Conservation (phyloP, 257 asterid species). For the Capsicum rhomboideum region DNA sequence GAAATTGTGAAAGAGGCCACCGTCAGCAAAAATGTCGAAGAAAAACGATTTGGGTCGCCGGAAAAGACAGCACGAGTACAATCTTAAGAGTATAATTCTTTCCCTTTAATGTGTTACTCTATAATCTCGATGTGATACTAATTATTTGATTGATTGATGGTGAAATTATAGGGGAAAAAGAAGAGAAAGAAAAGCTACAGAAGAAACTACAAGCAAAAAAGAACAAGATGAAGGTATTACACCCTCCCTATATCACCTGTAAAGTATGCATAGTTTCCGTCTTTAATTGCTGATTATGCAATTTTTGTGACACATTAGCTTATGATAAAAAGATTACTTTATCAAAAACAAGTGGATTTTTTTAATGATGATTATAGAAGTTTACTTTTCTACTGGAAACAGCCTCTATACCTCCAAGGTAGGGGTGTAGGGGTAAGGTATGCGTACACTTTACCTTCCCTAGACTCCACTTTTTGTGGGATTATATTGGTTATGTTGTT, state of each 20-base stretch:
- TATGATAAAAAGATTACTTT: neutral
- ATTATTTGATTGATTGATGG: neutral
- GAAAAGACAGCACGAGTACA: constrained; percentile 69
- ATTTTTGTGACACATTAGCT: too few species aligned
- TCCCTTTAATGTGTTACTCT: neutral
- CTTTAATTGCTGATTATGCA: neutral
- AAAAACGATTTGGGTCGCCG: constrained; percentile 83
- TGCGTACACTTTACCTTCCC: too few species aligned
- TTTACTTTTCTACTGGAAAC: too few species aligned
- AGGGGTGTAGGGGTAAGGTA: too few species aligned
- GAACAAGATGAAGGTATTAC: constrained; percentile 77
- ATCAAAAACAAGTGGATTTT: neutral
- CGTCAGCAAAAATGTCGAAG: constrained; percentile 60
- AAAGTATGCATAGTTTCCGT: too few species aligned
- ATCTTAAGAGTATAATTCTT: constrained; percentile 40
- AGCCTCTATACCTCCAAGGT: too few species aligned
- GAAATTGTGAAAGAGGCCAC: neutral
- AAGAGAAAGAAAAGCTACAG: constrained; percentile 51
- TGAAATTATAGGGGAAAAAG: constrained; percentile 51
- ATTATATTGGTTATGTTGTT: too few species aligned
- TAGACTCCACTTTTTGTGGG: too few species aligned
- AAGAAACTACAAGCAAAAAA: constrained; percentile 82
- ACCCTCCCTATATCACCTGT: too few species aligned
- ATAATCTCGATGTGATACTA: neutral
- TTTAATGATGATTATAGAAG: neutral